Percentiles rank a stretch among this genome's conserved stretches.
These are phyloP conservation scores for Trichoderma atrobrunneum DNA, from an alignment of 2,329 filamentous ascomycete genomes.

Conservation along the genomic window DNA sequence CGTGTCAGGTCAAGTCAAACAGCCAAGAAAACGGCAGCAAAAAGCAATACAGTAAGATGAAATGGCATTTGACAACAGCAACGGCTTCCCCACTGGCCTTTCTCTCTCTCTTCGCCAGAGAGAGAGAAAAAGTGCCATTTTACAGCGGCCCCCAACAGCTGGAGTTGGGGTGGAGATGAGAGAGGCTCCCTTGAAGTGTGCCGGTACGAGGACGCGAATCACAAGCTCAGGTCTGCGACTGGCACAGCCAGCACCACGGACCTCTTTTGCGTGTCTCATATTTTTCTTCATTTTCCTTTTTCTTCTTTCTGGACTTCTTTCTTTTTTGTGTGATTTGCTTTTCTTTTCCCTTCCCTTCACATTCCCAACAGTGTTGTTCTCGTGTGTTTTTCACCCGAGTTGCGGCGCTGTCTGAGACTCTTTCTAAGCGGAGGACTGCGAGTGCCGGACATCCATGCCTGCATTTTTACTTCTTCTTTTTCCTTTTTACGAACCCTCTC, in stretches of 20 bases:
- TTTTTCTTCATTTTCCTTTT: neutral
- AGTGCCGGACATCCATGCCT: neutral
- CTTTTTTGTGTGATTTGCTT: neutral
- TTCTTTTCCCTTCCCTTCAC: neutral
- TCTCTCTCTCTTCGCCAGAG: neutral
- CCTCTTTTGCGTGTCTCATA: neutral
- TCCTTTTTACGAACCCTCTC: neutral
- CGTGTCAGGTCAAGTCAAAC: neutral
- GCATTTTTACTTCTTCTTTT: neutral
- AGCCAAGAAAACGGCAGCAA: neutral
- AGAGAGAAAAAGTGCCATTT: neutral
- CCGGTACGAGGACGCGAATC: slow-evolving; percentile 4
- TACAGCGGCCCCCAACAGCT: neutral
- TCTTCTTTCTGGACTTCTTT: neutral
- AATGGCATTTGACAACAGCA: neutral
- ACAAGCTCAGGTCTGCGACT: neutral
- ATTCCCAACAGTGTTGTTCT: neutral
- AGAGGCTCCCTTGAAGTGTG: neutral
- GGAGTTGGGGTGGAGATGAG: neutral
- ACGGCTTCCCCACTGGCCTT: neutral
- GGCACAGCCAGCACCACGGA: neutral
- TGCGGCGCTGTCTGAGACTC: neutral
- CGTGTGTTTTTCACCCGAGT: neutral
- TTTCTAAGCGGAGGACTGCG: neutral
- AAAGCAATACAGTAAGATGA: neutral